Evolutionary conservation across 108 stramenopile species (phyloP), one percentile per base, ranked within the genome.

Genomic region (Cyclostephanos tholiformis): DNA sequence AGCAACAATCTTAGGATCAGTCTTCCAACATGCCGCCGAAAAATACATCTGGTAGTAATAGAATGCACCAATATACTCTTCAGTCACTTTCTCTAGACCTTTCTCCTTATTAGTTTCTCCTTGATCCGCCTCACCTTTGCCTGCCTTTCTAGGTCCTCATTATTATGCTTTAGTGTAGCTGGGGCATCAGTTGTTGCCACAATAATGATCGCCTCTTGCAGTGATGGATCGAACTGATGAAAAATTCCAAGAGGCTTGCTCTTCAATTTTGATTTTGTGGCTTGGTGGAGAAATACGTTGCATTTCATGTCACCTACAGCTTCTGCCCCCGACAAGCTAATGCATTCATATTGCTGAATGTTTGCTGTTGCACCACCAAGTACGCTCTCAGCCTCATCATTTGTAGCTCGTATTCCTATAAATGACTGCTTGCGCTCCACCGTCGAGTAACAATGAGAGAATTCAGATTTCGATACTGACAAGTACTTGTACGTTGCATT

Each of bases 21-120:
- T 58, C 43, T 74, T 74, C 72, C 72, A 74, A 30, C 72, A 74
- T 23, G 72, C 72, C 4, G 63, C 63, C 7, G 63, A 74, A 52
- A 22, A 46, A 35, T 67, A 67, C 74, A 75, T 67, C 11, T 55
- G n/a, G 46, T 67, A 57, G 26, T 75, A 75, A 32, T 57, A 75
- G 16, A 75, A 2, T 25, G 74, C 65, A 29, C 67, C 74, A 57
- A 57, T 60, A 50, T 67, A 75, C 19, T 59, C 44, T 19, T 55
- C 74, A 13, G 65, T 56, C 6, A 55, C 65, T 27, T 36, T 43
- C 52, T 48, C 38, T 16, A 67, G 6, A 35, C 56, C 57, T 22
- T 48, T 59, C 27, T 67, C 53, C 43, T 48, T 59, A 66, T 25
- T 30, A 74, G 4, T 46, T 74, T 64, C 29, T 65, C 65, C 26